Base-by-base conservation (phyloP, 345 rosid genomes). In the Gossypium bickii region DNA sequence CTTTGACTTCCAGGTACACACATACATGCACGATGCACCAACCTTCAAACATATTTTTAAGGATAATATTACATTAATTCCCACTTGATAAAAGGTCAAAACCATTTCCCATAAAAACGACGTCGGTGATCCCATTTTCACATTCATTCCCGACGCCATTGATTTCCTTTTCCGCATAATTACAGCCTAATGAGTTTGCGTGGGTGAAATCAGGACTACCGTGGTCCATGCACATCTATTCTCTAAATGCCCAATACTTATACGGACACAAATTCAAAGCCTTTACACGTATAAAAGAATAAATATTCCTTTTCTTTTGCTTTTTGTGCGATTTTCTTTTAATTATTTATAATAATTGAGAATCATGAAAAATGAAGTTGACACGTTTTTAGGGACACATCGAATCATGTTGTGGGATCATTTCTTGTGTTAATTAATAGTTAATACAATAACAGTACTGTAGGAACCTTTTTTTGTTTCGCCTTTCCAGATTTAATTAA, bases 91-190 rank as follows among this genome's bases (percentile, higher is more conserved):
- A 24, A 7, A 41, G 17, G 70, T 66, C 29, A 43, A 66, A 20
- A 11, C 20, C 70, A 16, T 18, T 66, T 44, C 70, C 17, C 53
- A 3, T 2, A 6, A 17, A 44, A 67, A 20, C 71, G 34, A 47
- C 71, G 71, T 47, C 56, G 71, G 71, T 45, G 56, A 64, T 38
- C 48, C 41, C 41, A 12, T 17, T 34, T 13, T 63, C 67, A 29
- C 22, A 34, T 0, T 34, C 6, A 5, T 16, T 17, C 7, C 22
- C 45, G 3, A 64, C 17, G 9, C 45, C 41, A 17, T 11, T 17
- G 24, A 9, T 11, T 34, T 5, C 7, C 38, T 29, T 3, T 27
- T 27, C 29, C 29, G 29, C 29, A 27, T 27, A 27, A 27, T 27
- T 27, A 29, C 38, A 4, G 38, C 38, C 48, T 9, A 1, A 5